Evolutionary conservation across 2,329 filamentous ascomycete species (phyloP).

Genomic region (Ceratocystis colombiana): DNA sequence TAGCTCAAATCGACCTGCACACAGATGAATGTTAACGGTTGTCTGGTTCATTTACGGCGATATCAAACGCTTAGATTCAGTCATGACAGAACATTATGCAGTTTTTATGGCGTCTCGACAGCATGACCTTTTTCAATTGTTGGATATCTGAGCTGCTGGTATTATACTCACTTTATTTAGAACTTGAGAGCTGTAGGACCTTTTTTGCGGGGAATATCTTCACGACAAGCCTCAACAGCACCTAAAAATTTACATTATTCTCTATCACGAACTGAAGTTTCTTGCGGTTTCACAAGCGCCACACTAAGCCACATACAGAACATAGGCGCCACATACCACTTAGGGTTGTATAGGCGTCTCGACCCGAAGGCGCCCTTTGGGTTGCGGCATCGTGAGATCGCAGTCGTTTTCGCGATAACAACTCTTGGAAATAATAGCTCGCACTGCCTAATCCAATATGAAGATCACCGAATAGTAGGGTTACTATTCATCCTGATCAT

Average conservation of each 20-base stretch:
- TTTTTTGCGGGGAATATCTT: neutral
- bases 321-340: neutral
- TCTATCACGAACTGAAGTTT: conserved; percentile 2
- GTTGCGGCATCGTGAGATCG: too few relatives aligned
- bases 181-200: neutral
- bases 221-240: neutral
- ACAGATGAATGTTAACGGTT: neutral
- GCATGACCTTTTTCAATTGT: neutral
- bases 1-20: too few relatives aligned
- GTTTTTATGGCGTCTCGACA: neutral
- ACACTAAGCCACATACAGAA: neutral
- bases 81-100: neutral
- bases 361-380: too few relatives aligned
- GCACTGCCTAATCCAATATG: neutral
- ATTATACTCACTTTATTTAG: neutral
- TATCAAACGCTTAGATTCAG: neutral
- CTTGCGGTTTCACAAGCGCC: conserved; percentile 19
- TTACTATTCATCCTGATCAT: neutral
- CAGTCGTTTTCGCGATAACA: neutral
- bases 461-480: neutral
- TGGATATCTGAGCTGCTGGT: neutral
- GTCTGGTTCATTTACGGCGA: neutral
- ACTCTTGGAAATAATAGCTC: neutral
- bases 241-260: neutral
- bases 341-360: too few relatives aligned